phyloP scores from a whole-genome alignment of 495 filamentous ascomycete species.

The Xeromyces bisporus region DNA sequence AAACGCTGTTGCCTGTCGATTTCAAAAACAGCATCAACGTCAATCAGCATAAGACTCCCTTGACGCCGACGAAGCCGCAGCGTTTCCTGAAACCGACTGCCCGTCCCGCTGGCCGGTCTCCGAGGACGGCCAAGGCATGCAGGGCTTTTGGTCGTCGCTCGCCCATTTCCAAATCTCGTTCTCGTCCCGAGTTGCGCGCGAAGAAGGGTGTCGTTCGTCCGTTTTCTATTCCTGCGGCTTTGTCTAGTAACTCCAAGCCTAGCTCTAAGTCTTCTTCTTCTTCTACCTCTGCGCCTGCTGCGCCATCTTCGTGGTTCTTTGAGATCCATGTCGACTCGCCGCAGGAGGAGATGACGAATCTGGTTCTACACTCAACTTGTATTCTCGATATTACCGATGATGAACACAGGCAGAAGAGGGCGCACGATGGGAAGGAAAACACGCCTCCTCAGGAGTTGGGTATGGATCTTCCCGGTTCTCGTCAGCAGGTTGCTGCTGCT shows the following conservation, averaged over 20 bases:
- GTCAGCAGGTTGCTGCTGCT: conserved; percentile 12
- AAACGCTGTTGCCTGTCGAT: conserved; percentile 16
- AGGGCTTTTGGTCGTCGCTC: conserved; percentile 18
- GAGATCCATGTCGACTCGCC: conserved; percentile 86
- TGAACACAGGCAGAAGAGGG: conserved; percentile 21
- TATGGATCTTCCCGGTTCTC: conserved; percentile 14
- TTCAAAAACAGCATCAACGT: conserved; percentile 8
- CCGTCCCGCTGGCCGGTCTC: conserved; percentile 28
- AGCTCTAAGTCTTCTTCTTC: no score
- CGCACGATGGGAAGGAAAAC: conserved; percentile 77
- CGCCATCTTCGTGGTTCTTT: conserved; percentile 67
- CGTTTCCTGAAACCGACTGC: conserved; percentile 19
- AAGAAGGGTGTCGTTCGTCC: conserved; percentile 35
- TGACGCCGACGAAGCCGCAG: conserved; percentile 20
- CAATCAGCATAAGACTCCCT: conserved; percentile 14
- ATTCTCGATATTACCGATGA: conserved; percentile 67
- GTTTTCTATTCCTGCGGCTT: conserved; percentile 66
- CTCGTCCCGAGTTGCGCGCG: no score
- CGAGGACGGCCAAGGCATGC: conserved; percentile 17
- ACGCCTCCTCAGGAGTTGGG: conserved; percentile 39
- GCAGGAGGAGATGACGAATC: conserved; percentile 74
- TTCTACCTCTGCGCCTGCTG: conserved; percentile 14
- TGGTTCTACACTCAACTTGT: conserved; percentile 78
- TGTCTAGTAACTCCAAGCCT: conserved; percentile 27
- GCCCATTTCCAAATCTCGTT: no score